Percentiles rank a stretch among this genome's conserved stretches.
Evolutionary conservation across 1,284 basidiomycete genomes (phyloP).

Genomic region (Sporisorium graminicola): DNA sequence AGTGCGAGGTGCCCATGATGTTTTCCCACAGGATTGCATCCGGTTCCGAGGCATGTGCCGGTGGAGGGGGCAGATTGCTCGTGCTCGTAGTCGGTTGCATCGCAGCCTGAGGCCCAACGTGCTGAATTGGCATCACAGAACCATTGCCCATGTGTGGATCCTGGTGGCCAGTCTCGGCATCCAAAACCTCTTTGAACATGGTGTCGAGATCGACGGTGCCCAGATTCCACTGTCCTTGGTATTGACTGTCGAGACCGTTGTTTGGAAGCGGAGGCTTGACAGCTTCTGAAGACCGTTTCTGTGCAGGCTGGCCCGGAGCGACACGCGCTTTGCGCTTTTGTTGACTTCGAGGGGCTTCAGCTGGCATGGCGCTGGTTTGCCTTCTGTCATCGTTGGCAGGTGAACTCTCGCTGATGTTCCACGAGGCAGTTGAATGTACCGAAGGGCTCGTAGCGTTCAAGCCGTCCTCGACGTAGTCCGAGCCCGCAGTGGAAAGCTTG

Average conservation of each 20-base stretch:
- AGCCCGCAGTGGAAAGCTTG: background rate
- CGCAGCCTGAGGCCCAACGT: background rate
- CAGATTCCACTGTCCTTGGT: conserved; percentile 3
- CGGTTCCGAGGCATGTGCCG: background rate
- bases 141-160: background rate
- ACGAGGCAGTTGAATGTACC: background rate
- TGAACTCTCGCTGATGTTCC: conserved; percentile 3
- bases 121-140: background rate
- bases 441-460: background rate
- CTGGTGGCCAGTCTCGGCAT: background rate
- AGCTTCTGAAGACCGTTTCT: background rate
- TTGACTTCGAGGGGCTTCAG: background rate
- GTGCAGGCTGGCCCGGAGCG: background rate
- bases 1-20: conserved; percentile 6
- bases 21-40: background rate
- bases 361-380: background rate
- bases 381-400: background rate
- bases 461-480: background rate
- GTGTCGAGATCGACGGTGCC: conserved; percentile 6
- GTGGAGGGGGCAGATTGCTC: background rate
- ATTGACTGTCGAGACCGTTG: background rate
- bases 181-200: conserved; percentile 6
- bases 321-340: background rate
- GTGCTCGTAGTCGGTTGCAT: background rate
- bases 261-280: background rate